Evolutionary conservation across 495 filamentous ascomycete species (phyloP), one percentile per base, ranked within the genome.

Genomic region (Podospora pseudocomata): DNA sequence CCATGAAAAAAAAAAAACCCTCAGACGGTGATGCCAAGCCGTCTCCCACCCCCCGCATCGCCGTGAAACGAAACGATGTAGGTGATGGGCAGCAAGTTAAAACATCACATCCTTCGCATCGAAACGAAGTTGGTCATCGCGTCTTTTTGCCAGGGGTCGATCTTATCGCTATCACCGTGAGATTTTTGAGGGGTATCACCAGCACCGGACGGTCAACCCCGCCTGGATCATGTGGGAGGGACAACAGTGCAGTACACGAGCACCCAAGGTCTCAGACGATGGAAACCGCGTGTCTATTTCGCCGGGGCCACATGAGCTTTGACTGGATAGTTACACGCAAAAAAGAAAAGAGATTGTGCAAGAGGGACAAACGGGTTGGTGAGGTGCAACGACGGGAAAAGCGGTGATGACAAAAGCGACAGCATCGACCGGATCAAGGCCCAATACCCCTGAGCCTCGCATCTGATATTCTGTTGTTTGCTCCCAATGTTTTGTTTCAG

Each of bases 21-120:
- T 39, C 28, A n/a, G 30, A 62, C 23, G 60, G 16, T 27, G 60
- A 39, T 63, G 61, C 61, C 28, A 63, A 49, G 32, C 5, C 4
- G 20, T 15, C 27, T 26, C 60, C 60, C 60, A 67, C n/a, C 13
- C 27, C 7, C 26, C 54, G 65, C 65, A 62, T 63, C 20, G 26
- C 65, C 20, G 20, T 67, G 65, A 67, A 67, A 67, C 65, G 59
- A 67, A 67, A 67, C 65, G 59, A 28, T 23, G 39, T 26, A 15
- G n/a, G 55, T 58, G 39, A 49, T 58, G 55, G 18, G 23, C n/a
- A 26, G 23, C 55, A 58, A 58, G n/a, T 58, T 58, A 19, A 58
- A 58, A 58, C 55, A 58, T 19, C 55, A 58, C 55, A 19, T 23
- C 55, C 55, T 20, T 4, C 6, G 23, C 23, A 58, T 58, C 23